phyloP scores from a whole-genome alignment of 192 early-diverging fungal genomes.

The Pilobolus umbonatus region DNA sequence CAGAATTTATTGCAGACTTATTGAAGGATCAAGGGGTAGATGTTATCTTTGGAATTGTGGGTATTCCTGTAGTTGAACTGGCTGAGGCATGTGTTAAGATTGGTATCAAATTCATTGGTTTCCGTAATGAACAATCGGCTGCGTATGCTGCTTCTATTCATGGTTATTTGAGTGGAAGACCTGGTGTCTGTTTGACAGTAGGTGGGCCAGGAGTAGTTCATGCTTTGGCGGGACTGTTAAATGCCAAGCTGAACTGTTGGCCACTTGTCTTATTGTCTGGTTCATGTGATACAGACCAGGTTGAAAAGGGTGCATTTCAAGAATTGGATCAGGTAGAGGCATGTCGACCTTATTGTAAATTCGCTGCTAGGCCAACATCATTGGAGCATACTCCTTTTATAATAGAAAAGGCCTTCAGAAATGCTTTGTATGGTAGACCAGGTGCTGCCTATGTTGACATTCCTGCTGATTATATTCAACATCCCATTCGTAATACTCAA shows the following conservation, averaged over 20 bases:
- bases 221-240: conserved; percentile 61
- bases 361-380: conserved; percentile 44
- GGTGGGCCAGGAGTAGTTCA: conserved; percentile 72
- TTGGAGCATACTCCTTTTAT: conserved; percentile 45
- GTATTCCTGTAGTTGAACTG: conserved; percentile 71
- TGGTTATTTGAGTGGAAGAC: conserved; percentile 53
- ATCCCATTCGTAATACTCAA: conserved; percentile 12
- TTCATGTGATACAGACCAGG: conserved; percentile 44
- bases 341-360: conserved; percentile 59
- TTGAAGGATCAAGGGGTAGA: conserved; percentile 56
- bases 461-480: conserved; percentile 65
- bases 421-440: conserved; percentile 52
- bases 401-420: conserved; percentile 51
- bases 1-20: conserved; percentile 50
- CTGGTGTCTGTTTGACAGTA: conserved; percentile 65
- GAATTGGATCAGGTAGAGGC: conserved; percentile 64
- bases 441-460: conserved; percentile 65
- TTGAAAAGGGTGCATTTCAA: conserved; percentile 69
- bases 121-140: conserved; percentile 75
- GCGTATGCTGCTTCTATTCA: conserved; percentile 65
- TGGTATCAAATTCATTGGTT: conserved; percentile 65
- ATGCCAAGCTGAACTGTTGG: conserved; percentile 69
- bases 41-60: conserved; percentile 73
- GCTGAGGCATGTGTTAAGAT: conserved; percentile 66
- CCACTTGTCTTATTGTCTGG: conserved; percentile 66